Evolutionary conservation across 2,329 filamentous ascomycete species (phyloP).

Genomic region (Verticillium dahliae): DNA sequence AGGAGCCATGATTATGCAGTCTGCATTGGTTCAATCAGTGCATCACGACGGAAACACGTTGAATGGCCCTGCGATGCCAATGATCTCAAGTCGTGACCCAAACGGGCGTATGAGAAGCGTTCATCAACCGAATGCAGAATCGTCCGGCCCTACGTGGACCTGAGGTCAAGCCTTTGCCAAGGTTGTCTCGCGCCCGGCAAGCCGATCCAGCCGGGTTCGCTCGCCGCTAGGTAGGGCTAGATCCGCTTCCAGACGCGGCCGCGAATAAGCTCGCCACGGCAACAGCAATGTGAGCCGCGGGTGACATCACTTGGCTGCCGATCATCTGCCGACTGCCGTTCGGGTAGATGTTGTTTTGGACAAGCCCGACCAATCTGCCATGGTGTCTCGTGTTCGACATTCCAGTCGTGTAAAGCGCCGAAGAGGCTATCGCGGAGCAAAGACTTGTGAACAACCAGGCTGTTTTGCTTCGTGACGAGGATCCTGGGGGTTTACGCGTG

Average conservation of each 20-base stretch:
- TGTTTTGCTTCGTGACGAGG: background rate
- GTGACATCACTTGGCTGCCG: background rate
- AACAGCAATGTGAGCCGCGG: background rate
- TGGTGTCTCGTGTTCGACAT: background rate
- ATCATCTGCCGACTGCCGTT: background rate
- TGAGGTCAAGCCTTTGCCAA: background rate
- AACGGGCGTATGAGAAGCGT: background rate
- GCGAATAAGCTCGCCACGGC: background rate
- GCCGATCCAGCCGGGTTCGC: background rate
- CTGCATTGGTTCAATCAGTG: background rate
- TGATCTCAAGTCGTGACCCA: background rate
- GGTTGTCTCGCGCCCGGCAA: background rate
- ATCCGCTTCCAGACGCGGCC: background rate
- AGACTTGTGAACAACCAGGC: background rate
- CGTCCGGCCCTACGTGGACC: background rate
- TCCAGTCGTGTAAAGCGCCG: background rate
- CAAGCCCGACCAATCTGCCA: background rate
- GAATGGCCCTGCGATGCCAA: background rate
- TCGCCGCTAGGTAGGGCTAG: background rate
- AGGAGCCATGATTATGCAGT: conserved; percentile 24
- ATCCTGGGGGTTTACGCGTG: background rate
- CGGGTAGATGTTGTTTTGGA: background rate
- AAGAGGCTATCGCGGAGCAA: too few species aligned
- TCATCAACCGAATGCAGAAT: background rate
- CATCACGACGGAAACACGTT: too few species aligned